Percentiles rank a stretch among this genome's conserved stretches.
Evolutionary conservation across 371 early-diverging fungal species (phyloP).

Genomic region (Rhizopus sp.): DNA sequence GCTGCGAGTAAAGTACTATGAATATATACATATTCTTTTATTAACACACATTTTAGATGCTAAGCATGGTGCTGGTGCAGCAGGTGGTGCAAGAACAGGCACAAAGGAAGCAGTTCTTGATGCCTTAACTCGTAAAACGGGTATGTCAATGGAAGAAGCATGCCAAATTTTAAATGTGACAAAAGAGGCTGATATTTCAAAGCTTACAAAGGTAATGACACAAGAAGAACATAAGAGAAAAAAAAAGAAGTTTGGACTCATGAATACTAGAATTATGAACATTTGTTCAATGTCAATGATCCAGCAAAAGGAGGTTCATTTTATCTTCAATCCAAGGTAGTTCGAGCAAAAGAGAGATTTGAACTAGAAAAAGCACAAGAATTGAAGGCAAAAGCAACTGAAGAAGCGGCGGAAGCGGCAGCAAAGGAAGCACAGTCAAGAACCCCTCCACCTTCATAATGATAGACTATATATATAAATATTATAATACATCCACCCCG

Average conservation of each 20-base stretch:
- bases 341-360: conserved; percentile 90
- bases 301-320: conserved; percentile 86
- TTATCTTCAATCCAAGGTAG: conserved; percentile 94
- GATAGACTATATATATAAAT: not conserved
- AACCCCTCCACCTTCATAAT: conserved; percentile 14
- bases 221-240: too few relatives aligned
- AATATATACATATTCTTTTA: not conserved
- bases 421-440: conserved; percentile 22
- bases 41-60: conserved; percentile 43
- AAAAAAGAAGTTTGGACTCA: not conserved
- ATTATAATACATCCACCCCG: too few relatives aligned
- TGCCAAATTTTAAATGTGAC: conserved; percentile 89
- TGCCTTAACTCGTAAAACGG: conserved; percentile 78
- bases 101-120: conserved; percentile 65
- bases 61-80: conserved; percentile 61
- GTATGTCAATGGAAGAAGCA: conserved; percentile 92
- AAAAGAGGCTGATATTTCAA: conserved; percentile 70
- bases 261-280: conserved; percentile 77
- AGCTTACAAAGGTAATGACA: conserved; percentile 64
- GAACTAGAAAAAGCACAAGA: conserved; percentile 82
- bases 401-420: conserved; percentile 30
- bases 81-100: conserved; percentile 32
- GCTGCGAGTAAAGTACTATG: conserved; percentile 76
- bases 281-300: conserved; percentile 89
- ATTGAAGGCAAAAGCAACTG: conserved; percentile 36